Evolutionary conservation across 2,329 filamentous ascomycete species (phyloP), one percentile per base, ranked within the genome.

Genomic region (Botryotinia narcissicola): DNA sequence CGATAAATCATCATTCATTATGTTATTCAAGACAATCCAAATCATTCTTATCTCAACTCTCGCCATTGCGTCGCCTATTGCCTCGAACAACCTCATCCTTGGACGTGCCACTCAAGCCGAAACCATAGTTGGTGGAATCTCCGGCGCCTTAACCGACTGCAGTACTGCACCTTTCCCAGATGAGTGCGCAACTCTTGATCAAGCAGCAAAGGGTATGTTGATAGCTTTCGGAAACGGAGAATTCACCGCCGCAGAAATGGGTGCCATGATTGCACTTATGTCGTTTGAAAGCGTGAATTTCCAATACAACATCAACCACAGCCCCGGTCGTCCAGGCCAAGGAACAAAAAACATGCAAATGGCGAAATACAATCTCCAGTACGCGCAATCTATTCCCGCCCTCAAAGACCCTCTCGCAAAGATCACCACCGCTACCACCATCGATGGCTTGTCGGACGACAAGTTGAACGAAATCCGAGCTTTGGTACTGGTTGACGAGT

Each of bases 271-370:
- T 57, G 85, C 86, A 1, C 81, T 90, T 78, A 90, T 91, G 82
- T 85, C 89, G 0, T 89, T 87, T 79, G 91, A 93, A 78, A 85
- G 84, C 22, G 87, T 77, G 3, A 84, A 87, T 74, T 92, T 92
- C 83, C 86, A 88, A 76, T 92, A 87, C 84, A 88, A 87, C 78
- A 85, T 82, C 75, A 90, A 91, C 78, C 86, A 90, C 79, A 89
- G 81, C 80, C 80, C 80, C 0, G 84, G 83, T 22, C 78, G 81
- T 0, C 84, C 88, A 0, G 90, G 90, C 0, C 88, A 91, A 77
- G 89, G 89, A 0, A 91, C 90, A 0, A 83, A 88, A 6, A 90
- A 90, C 79, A 92, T 92, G 90, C 87, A 91, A 81, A 86, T 84
- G 70, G 83, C 87, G 0, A 78, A 81, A 1, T 90, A 83, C 81